Conservation (phyloP, 1,139 yeast species). For the Yamadazyma triangularis region DNA sequence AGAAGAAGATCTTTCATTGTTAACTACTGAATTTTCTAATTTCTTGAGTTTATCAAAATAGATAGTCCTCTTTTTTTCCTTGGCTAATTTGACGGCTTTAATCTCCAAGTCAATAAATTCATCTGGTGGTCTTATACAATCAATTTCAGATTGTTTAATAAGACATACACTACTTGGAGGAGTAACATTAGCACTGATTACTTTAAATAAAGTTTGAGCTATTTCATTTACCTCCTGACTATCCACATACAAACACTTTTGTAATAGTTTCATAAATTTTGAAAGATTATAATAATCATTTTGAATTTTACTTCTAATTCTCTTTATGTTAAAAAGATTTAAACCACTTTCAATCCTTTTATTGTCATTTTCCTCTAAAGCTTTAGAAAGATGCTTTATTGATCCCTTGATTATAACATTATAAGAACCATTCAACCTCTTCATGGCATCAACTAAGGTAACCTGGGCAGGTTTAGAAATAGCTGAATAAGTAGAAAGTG, state of each 20-base stretch:
- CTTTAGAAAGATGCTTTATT: slow-evolving; percentile 46
- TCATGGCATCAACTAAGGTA: slow-evolving; percentile 66
- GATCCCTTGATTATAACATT: slow-evolving; percentile 45
- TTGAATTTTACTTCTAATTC: slow-evolving; percentile 51
- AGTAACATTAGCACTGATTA: slow-evolving; percentile 41
- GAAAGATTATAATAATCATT: slow-evolving; percentile 55
- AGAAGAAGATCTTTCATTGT: slow-evolving; percentile 28
- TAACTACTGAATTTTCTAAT: slow-evolving; percentile 42
- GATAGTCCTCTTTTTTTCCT: slow-evolving; percentile 47
- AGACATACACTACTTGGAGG: slow-evolving; percentile 61
- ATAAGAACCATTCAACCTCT: slow-evolving; percentile 69
- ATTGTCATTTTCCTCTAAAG: slow-evolving; percentile 50
- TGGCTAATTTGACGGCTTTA: slow-evolving; percentile 52
- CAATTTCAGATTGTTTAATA: slow-evolving; percentile 43
- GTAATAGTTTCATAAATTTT: slow-evolving; percentile 43
- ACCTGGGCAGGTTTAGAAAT: slow-evolving; percentile 70
- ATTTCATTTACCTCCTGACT: slow-evolving; percentile 48
- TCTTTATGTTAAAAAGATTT: slow-evolving; percentile 47
- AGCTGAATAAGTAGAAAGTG: slow-evolving; percentile 69
- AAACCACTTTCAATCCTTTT: slow-evolving; percentile 69
- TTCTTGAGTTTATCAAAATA: slow-evolving; percentile 38
- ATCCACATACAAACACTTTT: slow-evolving; percentile 56
- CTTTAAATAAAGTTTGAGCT: slow-evolving; percentile 50
- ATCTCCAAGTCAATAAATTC: slow-evolving; percentile 52
- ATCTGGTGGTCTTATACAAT: slow-evolving; percentile 62